These are phyloP conservation scores for Fusarium nanum DNA, from an alignment of 2,329 filamentous ascomycete genomes.

Conservation along the genomic window DNA sequence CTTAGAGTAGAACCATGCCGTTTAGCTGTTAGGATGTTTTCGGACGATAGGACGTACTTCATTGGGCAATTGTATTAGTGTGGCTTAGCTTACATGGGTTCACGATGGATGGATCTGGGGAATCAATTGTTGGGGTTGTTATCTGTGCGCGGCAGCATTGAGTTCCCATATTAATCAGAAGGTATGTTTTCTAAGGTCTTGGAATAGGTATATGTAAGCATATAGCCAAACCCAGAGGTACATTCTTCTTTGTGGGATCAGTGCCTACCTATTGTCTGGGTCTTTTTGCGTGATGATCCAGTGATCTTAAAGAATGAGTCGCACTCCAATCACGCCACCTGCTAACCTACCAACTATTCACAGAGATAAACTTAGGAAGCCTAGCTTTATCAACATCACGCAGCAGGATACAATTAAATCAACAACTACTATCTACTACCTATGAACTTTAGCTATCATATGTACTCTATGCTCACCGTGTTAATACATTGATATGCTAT, in stretches of 20 bases:
- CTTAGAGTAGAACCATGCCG: no score
- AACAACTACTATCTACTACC: not conserved
- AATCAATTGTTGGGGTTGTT: conserved; percentile 3
- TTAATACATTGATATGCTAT: not conserved
- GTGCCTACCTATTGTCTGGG: not conserved
- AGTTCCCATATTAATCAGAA: not conserved
- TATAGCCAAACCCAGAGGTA: not conserved
- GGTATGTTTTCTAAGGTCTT: not conserved
- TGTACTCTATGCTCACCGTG: not conserved
- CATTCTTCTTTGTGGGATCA: not conserved
- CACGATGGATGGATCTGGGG: conserved; percentile 32
- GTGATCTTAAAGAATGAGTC: not conserved
- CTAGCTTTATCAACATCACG: not conserved
- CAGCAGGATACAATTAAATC: not conserved
- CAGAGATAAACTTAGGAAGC: not conserved
- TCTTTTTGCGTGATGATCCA: not conserved
- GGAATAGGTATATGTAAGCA: not conserved
- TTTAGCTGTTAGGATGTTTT: not conserved
- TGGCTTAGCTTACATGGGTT: conserved; percentile 39
- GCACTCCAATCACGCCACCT: no score
- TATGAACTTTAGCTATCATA: not conserved
- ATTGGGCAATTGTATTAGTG: conserved; percentile 32
- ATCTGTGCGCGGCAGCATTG: not conserved
- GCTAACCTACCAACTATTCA: no score
- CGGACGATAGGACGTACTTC: conserved; percentile 2